Base-by-base conservation (phyloP, 805 yeast genomes). In the Isabelozyma heimii region DNA sequence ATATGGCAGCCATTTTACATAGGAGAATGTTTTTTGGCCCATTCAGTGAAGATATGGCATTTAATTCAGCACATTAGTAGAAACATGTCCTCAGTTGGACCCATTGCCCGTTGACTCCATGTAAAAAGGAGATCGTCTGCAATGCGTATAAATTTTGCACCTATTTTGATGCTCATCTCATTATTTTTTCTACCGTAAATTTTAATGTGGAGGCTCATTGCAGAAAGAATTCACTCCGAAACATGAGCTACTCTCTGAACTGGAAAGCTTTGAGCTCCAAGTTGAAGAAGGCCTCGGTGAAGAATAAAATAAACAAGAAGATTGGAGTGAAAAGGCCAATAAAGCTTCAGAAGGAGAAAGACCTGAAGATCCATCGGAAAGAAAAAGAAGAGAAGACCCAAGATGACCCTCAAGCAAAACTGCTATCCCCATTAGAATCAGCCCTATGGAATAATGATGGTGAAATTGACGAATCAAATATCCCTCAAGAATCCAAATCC, bases 401-500 rank as follows among this genome's bases (percentile, higher is more conserved):
- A 37, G 40, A n/a, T 14, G 6, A 37, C 16, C 14, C 17, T n/a
- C 26, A 14, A 2, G 10, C 40, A 26, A 17, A 8, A 15, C 42
- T 15, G 9, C 17, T 17, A 5, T 10, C 42, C 53, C 61, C 6
- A 52, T 61, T 24, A 30, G 66, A 59, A 44, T 52, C 51, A 15
- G 56, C 65, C 15, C 52, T 65, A 40, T 66, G 68, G 69, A 45
- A 51, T 1, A 53, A 58, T 16, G 69, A 66, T 24, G 54, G 56
- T 15, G 63, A 58, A 16, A 59, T 64, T 6, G 47, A 42, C 1
- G 40, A 40, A 14, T 41, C 49, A 2, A 60, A 59, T 44, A 38
- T 57, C 40, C 45, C 51, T n/a, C 27, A 33, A 8, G 24, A 49
- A 15, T 14, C 50, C 8, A 45, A 38, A 15, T 27, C 48, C 44